phyloP scores from a whole-genome alignment of 1,139 yeast species.

The Taphrina confusa region DNA sequence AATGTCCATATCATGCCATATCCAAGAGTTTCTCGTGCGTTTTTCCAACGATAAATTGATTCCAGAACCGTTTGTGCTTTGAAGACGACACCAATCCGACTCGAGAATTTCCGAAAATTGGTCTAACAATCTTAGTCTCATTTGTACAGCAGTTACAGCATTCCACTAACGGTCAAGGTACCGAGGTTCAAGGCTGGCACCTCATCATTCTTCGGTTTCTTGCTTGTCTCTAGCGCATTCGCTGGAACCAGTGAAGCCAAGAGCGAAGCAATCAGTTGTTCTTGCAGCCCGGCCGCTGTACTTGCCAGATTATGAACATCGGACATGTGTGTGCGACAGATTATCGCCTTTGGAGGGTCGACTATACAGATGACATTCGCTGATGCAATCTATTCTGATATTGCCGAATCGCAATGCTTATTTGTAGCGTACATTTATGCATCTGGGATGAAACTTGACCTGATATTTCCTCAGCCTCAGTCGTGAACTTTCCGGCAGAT shows the following conservation, averaged over 20 bases:
- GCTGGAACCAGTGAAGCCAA: conserved; percentile 31
- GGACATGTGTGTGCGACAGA: no score
- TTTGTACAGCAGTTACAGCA: no score
- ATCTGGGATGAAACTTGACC: no score
- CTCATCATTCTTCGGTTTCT: conserved; percentile 8
- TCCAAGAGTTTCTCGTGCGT: conserved; percentile 25
- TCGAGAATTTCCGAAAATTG: conserved; percentile 31
- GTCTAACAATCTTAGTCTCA: not conserved
- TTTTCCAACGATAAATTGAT: conserved; percentile 19
- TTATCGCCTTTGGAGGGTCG: no score
- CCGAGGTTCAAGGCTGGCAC: conserved; percentile 21
- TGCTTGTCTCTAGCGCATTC: conserved; percentile 1
- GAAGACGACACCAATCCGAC: conserved; percentile 27
- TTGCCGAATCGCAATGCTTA: no score
- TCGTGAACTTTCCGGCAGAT: no score
- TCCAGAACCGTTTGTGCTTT: conserved; percentile 14
- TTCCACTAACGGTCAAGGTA: conserved; percentile 12
- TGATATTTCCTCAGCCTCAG: no score
- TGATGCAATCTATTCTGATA: no score
- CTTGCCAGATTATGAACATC: not conserved
- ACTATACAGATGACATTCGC: no score
- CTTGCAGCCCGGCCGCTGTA: conserved; percentile 16
- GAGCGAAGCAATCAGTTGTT: conserved; percentile 31
- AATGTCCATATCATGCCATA: conserved; percentile 31
- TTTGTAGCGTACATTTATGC: no score